A percentile compares a stretch with the other conserved stretches of the same genome.
Evolutionary conservation across 345 rosid genomes (phyloP).

Genomic region (Jatropha curcas): DNA sequence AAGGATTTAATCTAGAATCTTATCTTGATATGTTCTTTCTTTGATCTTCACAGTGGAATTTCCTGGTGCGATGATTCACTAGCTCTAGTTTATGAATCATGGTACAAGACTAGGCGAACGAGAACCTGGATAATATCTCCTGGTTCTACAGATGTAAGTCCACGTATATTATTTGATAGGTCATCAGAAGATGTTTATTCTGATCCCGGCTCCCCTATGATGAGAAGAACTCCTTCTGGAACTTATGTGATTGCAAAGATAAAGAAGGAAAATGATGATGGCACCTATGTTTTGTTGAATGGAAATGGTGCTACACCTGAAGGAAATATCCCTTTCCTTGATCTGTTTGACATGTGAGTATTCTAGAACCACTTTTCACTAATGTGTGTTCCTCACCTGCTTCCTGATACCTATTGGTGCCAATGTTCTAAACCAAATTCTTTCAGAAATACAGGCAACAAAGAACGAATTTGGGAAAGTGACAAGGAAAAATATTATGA

Average conservation of each 20-base stretch:
- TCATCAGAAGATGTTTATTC: slow-evolving; percentile 98
- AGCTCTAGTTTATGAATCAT: slow-evolving; percentile 91
- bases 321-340: slow-evolving; percentile 97
- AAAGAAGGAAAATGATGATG: slow-evolving; percentile 71
- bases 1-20: slow-evolving; percentile 1
- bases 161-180: slow-evolving; percentile 85
- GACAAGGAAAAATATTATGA: slow-evolving; percentile 88
- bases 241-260: slow-evolving; percentile 84
- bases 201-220: slow-evolving; percentile 98
- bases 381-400: neutral
- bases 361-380: slow-evolving; percentile 8
- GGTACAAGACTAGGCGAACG: slow-evolving; percentile 90
- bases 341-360: slow-evolving; percentile 95
- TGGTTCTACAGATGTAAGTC: slow-evolving; percentile 59
- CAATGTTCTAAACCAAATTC: slow-evolving; percentile 33
- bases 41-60: slow-evolving; percentile 61
- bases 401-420: slow-evolving; percentile 13
- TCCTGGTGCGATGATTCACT: slow-evolving; percentile 95
- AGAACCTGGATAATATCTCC: slow-evolving; percentile 94
- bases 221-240: slow-evolving; percentile 75
- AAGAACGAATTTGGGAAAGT: slow-evolving; percentile 98
- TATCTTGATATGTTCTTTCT: slow-evolving; percentile 13
- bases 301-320: slow-evolving; percentile 96
- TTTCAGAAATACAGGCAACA: slow-evolving; percentile 81
- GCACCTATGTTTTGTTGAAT: slow-evolving; percentile 67